Base-by-base conservation (phyloP, 805 yeast genomes). In the Kuraishia cidri region DNA sequence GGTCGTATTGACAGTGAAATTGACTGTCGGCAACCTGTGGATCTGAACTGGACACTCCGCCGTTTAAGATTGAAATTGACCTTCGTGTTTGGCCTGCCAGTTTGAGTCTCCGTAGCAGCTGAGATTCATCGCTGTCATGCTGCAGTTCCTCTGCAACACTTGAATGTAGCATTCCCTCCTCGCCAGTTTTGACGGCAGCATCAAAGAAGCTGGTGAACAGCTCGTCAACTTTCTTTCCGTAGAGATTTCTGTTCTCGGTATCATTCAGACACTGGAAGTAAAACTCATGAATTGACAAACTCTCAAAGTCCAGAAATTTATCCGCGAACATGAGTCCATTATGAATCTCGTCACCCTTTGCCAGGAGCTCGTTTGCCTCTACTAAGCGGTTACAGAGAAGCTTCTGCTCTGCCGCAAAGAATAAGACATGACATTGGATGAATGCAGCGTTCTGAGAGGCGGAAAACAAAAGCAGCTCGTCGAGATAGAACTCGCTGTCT, bases 401-500 rank as follows among this genome's bases (percentile, higher is more conserved):
- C 7, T 50, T 37, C 25, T 43, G 48, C 12, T 42, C 41, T 1
- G 62, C 37, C 11, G 50, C 33, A 10, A 34, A 37, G 25, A 45
- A 44, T 16, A 30, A 41, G 23, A 36, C 35, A 8, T 36, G 32
- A 32, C 46, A 43, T 31, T 37, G 41, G n/a, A 52, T 35, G 21
- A 41, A 34, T 6, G 54, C 25, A 0, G 64, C 58, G 4, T 47
- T 43, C 11, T 47, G 52, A 6, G 42, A 40, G 1, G 53, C 44
- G 12, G 65, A 46, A 9, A 72, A 45, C 23, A 55, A 59, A 5
- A 54, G 50, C 24, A 72, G 57, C 42, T 81, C 88, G 5, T 58
- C 57, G 3, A 65, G 40, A 50, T 67, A 79, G 45, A 63, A 75
- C 3, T 66, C 64, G 30, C 76, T 64, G 35, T 80, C 86, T 39